Evolutionary conservation across 176 grass and related monocot species (phyloP).

Genomic region (Pontederia crassipes): DNA sequence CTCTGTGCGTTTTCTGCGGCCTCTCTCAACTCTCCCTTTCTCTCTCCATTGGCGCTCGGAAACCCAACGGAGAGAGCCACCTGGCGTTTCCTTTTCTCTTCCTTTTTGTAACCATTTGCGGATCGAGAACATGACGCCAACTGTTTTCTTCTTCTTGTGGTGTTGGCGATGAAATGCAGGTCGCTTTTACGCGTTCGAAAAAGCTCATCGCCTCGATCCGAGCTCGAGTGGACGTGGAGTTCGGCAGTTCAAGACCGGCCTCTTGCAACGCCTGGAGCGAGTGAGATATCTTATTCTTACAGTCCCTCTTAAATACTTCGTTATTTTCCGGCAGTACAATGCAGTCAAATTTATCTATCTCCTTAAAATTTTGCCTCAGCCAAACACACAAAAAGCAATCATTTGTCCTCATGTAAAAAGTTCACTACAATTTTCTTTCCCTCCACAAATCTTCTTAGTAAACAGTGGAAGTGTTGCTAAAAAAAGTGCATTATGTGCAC

Average conservation of each 20-base stretch:
- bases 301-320: too few species aligned
- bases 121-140: not conserved
- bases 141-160: not conserved
- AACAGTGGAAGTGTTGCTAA: too few species aligned
- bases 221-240: slow-evolving; percentile 84
- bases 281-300: slow-evolving; percentile 27
- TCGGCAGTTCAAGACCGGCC: slow-evolving; percentile 80
- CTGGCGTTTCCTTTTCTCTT: not conserved
- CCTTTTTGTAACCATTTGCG: slow-evolving; percentile 4
- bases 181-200: slow-evolving; percentile 93
- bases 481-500: too few species aligned
- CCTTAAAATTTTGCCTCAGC: too few species aligned
- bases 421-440: too few species aligned
- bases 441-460: too few species aligned
- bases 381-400: too few species aligned
- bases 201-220: slow-evolving; percentile 78
- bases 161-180: slow-evolving; percentile 20
- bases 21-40: not conserved
- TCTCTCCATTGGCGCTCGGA: not conserved
- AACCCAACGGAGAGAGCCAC: not conserved
- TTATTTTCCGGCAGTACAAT: too few species aligned
- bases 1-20: slow-evolving; percentile 33
- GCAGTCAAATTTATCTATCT: too few species aligned
- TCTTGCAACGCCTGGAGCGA: slow-evolving; percentile 75
- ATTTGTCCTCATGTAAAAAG: too few species aligned